A percentile compares a stretch with the other conserved stretches of the same genome.
phyloP scores from a whole-genome alignment of 176 grass and related monocot species.

The Oryza officinalis region DNA sequence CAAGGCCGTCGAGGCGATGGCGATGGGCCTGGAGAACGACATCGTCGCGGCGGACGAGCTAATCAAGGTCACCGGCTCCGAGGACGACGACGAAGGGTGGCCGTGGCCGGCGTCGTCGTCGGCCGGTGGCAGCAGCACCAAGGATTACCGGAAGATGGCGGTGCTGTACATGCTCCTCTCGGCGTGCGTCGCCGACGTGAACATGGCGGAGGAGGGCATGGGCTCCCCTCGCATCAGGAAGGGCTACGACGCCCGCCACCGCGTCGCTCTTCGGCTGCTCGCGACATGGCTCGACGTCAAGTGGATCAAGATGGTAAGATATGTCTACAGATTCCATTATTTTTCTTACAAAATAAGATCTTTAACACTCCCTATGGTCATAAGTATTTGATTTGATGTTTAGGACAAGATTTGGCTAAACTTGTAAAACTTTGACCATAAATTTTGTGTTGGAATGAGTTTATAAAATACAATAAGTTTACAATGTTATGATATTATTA shows the following conservation, averaged over 20 bases:
- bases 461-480: too few species aligned
- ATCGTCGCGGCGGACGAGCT: not conserved
- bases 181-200: constrained; percentile 87
- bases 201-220: constrained; percentile 55
- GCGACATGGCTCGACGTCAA: constrained; percentile 86
- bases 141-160: constrained; percentile 68
- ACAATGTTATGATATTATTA: too few species aligned
- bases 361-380: too few species aligned
- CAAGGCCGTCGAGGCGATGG: constrained; percentile 86
- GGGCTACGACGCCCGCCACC: constrained; percentile 96
- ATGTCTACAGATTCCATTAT: not conserved
- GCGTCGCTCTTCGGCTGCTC: constrained; percentile 77
- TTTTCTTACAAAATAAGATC: not conserved
- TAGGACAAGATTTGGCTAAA: too few species aligned
- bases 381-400: too few species aligned
- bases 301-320: constrained; percentile 81
- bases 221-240: constrained; percentile 62
- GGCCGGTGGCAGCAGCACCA: constrained; percentile 20
- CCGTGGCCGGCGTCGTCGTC: not conserved
- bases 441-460: not conserved
- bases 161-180: constrained; percentile 92
- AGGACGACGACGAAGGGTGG: not conserved
- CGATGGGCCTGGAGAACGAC: constrained; percentile 61
- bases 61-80: constrained; percentile 7
- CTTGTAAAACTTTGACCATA: too few species aligned